Evolutionary conservation across 2,329 filamentous ascomycete genomes (phyloP).

Genomic region (Colletotrichum euphorbiae): DNA sequence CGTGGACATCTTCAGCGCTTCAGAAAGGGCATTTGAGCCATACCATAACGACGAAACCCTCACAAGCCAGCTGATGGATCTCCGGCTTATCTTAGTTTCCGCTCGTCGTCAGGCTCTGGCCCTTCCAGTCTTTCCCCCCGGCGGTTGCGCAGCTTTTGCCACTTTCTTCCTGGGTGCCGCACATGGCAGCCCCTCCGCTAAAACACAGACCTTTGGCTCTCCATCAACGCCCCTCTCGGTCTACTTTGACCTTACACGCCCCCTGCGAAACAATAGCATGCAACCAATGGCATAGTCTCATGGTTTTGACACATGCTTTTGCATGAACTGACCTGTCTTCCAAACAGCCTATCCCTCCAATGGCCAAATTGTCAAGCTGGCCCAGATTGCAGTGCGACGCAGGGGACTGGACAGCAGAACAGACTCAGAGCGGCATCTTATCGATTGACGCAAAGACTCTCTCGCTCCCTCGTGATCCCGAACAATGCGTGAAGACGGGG

Average conservation of each 20-base stretch:
- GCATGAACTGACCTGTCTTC: slow-evolving; percentile 31
- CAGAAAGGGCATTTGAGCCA: not conserved
- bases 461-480: slow-evolving; percentile 25
- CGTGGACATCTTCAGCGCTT: slow-evolving; percentile 12
- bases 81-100: not conserved
- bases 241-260: slow-evolving; percentile 31
- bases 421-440: slow-evolving; percentile 33
- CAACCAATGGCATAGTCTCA: slow-evolving; percentile 29
- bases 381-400: slow-evolving; percentile 20
- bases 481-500: slow-evolving; percentile 33
- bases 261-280: slow-evolving; percentile 32
- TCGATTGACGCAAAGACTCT: slow-evolving; percentile 36
- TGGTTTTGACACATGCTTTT: slow-evolving; percentile 31
- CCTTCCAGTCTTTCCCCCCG: slow-evolving; percentile 20
- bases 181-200: slow-evolving; percentile 36
- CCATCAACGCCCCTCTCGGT: slow-evolving; percentile 23
- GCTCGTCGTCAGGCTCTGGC: not conserved
- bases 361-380: slow-evolving; percentile 21
- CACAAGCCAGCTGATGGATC: not conserved
- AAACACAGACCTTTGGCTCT: slow-evolving; percentile 31
- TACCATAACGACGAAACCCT: too few species aligned
- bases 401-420: not conserved
- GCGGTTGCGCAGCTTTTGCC: slow-evolving; percentile 33
- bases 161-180: slow-evolving; percentile 33
- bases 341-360: slow-evolving; percentile 28